phyloP scores from a whole-genome alignment of 768 basidiomycete genomes.

The Pleurotus cornucopiae region DNA sequence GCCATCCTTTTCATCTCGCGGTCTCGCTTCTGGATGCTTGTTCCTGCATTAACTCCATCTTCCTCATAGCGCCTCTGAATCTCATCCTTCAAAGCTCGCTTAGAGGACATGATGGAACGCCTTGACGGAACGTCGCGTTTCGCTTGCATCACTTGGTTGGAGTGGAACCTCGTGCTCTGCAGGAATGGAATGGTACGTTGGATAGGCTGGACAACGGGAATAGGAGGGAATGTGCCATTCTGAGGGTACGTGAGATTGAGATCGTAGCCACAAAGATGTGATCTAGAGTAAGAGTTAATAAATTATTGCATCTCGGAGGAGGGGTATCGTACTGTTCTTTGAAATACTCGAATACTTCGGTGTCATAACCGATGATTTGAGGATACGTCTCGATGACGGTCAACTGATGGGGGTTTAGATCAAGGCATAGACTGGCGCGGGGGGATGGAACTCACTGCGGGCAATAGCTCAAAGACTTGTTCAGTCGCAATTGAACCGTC shows the following conservation, averaged over 20 bases:
- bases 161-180: background rate
- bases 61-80: background rate
- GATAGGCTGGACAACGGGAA: background rate
- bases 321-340: slow-evolving; percentile 52
- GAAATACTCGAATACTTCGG: slow-evolving; percentile 63
- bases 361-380: slow-evolving; percentile 71
- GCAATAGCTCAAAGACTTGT: slow-evolving; percentile 46
- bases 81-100: background rate
- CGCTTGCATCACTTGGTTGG: background rate
- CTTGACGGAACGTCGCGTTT: background rate
- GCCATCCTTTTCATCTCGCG: slow-evolving; percentile 19
- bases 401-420: slow-evolving; percentile 29
- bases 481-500: slow-evolving; percentile 57
- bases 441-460: slow-evolving; percentile 40
- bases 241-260: slow-evolving; percentile 9
- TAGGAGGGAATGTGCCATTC: slow-evolving; percentile 1
- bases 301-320: background rate
- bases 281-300: background rate
- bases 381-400: slow-evolving; percentile 67
- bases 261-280: slow-evolving; percentile 7
- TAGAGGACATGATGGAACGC: slow-evolving; percentile 1
- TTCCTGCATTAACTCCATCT: background rate
- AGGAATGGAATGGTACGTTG: slow-evolving; percentile 3
- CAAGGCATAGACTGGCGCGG: background rate
- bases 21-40: slow-evolving; percentile 14